Evolutionary conservation across 768 basidiomycete genomes (phyloP), one percentile per base, ranked within the genome.

Genomic region (Pisolithus orientalis): DNA sequence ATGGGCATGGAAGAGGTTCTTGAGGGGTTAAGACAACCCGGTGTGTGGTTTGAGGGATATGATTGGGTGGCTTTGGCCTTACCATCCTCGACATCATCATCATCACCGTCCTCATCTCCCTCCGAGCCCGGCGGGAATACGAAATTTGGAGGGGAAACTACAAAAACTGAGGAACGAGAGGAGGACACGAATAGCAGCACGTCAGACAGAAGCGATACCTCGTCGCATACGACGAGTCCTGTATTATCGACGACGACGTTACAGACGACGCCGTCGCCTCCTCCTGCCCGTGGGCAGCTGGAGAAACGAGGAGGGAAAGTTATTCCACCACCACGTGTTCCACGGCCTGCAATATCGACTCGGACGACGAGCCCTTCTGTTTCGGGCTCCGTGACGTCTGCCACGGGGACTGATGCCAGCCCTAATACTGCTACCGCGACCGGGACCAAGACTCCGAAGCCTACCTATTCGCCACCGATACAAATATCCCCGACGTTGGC

Each of bases 261-360:
- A 29, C 83, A 84, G 55, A 90, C 87, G n/a, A 88, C 87, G 6
- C 87, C 87, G 0, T 85, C 83, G 2, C 87, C 87, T 0, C 83
- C 85, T 0, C 86, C 86, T 27, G 59, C 66, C 2, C 63, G 61
- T 14, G 58, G 65, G 34, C 34, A 34, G 34, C 11, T 13, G 13
- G 34, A 34, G 34, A 34, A 34, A 11, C 34, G 34, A 34, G 34
- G 34, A 14, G 34, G 11, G 11, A 34, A 34, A 34, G 34, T 34
- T 5, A 34, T 34, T 5, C 34, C 34, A 34, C 34, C 34, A 14
- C 34, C 34, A 13, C 34, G 34, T 34, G 34, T 34, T 34, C 34
- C 34, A 14, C 34, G 34, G 11, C 34, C 34, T 34, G 13, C 11
- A 34, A 34, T 34, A 34, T 34, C 13, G 34, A 32, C 31, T 32